Evolutionary conservation across 1,284 basidiomycete genomes (phyloP).

Genomic region (Ceratobasidium sp.): DNA sequence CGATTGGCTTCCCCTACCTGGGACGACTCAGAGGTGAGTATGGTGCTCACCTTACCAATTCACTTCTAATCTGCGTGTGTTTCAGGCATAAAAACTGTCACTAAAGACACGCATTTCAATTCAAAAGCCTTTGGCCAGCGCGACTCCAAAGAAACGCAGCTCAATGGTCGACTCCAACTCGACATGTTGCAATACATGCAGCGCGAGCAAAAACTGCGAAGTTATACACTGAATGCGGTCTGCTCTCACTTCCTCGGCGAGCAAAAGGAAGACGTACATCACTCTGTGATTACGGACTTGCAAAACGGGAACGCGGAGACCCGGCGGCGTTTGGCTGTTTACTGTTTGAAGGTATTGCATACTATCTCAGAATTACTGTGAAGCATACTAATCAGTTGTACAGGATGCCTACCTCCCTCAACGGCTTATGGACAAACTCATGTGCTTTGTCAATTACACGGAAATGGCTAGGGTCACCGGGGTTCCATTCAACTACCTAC

Average conservation of each 20-base stretch:
- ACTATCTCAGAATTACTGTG: background rate
- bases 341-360: conserved; percentile 85
- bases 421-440: conserved; percentile 91
- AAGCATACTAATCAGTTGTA: conserved; percentile 11
- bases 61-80: background rate
- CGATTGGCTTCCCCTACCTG: conserved; percentile 75
- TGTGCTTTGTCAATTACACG: conserved; percentile 97
- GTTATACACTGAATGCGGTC: conserved; percentile 94
- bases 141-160: conserved; percentile 89
- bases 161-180: conserved; percentile 91
- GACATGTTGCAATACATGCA: conserved; percentile 97
- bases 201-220: conserved; percentile 92
- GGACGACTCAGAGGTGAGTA: conserved; percentile 78
- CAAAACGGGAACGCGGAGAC: conserved; percentile 96
- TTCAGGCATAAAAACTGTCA: conserved; percentile 76
- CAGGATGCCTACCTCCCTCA: conserved; percentile 97
- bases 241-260: conserved; percentile 96
- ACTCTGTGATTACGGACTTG: conserved; percentile 95
- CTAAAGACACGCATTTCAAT: conserved; percentile 93
- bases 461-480: conserved; percentile 98
- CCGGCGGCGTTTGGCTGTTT: conserved; percentile 88
- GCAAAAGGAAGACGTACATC: conserved; percentile 97
- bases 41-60: conserved; percentile 21
- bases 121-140: conserved; percentile 96
- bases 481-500: conserved; percentile 95